Evolutionary conservation across 768 basidiomycete genomes (phyloP).

Genomic region (Gloeophyllum trabeum): DNA sequence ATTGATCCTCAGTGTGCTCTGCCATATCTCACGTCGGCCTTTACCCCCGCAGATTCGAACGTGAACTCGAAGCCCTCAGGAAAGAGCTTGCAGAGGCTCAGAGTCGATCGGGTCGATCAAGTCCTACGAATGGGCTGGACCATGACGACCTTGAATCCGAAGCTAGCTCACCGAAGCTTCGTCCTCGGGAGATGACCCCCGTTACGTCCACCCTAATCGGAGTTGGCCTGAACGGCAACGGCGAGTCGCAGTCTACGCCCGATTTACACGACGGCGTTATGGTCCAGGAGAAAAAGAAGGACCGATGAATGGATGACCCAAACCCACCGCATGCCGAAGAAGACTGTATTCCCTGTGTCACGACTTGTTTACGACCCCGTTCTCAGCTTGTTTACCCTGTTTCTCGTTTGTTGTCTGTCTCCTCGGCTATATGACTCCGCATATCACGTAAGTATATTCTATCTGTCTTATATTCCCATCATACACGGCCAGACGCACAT

Average conservation of each 20-base stretch:
- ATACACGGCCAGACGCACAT: too few species aligned
- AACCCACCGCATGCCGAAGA: too few species aligned
- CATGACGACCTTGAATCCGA: neutral
- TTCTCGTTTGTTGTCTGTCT: too few species aligned
- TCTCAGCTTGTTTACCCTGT: too few species aligned
- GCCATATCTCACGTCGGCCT: neutral
- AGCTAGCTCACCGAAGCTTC: neutral
- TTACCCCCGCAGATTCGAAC: conserved; percentile 59
- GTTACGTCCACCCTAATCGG: neutral
- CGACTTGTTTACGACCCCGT: too few species aligned
- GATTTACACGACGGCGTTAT: too few species aligned
- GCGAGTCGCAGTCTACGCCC: too few species aligned
- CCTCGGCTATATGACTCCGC: too few species aligned
- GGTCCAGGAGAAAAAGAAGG: neutral
- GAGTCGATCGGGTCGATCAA: conserved; percentile 30
- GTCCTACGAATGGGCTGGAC: neutral
- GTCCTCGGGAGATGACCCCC: neutral
- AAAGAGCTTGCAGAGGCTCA: conserved; percentile 77
- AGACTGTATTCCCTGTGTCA: too few species aligned
- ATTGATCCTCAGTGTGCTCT: conserved; percentile 3
- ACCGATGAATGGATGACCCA: too few species aligned
- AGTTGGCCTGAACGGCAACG: neutral
- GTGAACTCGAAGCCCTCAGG: conserved; percentile 81
- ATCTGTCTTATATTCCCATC: too few species aligned
- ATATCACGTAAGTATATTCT: too few species aligned